Percentiles rank a stretch among this genome's conserved stretches.
Evolutionary conservation across 2,329 filamentous ascomycete genomes (phyloP).

Genomic region (Alternaria arbusti): DNA sequence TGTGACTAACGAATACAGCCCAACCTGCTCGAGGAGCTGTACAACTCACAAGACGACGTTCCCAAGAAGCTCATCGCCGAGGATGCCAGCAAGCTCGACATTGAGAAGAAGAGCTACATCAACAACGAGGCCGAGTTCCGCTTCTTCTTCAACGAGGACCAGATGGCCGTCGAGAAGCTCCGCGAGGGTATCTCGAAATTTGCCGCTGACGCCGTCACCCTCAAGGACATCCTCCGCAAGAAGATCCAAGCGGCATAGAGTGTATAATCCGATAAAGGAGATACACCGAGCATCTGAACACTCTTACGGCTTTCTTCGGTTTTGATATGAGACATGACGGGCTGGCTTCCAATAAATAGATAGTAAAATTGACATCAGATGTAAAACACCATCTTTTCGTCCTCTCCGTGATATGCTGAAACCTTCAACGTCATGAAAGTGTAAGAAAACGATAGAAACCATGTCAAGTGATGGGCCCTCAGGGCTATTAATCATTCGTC

Average conservation of each 20-base stretch:
- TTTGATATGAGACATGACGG: slow-evolving; percentile 8
- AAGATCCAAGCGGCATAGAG: slow-evolving; percentile 68
- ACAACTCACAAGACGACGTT: slow-evolving; percentile 80
- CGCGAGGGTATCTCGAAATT: slow-evolving; percentile 99
- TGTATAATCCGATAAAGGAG: slow-evolving; percentile 32
- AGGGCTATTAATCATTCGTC: slow-evolving; percentile 36
- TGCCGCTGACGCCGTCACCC: slow-evolving; percentile 89
- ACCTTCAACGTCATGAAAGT: slow-evolving; percentile 7
- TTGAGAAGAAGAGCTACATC: slow-evolving; percentile 91
- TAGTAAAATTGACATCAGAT: slow-evolving; percentile 27
- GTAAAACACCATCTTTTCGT: not conserved
- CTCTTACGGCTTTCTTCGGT: slow-evolving; percentile 14
- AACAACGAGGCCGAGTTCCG: slow-evolving; percentile 89
- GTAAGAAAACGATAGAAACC: not conserved
- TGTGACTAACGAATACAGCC: slow-evolving; percentile 61
- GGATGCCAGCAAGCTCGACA: slow-evolving; percentile 69
- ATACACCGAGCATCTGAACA: slow-evolving; percentile 31
- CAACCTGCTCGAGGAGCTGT: slow-evolving; percentile 90
- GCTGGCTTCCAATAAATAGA: slow-evolving; percentile 12
- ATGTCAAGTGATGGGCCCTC: not conserved
- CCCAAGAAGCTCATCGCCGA: slow-evolving; percentile 90
- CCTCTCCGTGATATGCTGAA: not conserved
- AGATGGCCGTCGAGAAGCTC: slow-evolving; percentile 99
- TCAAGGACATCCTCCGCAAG: slow-evolving; percentile 88
- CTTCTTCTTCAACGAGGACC: slow-evolving; percentile 99